Conservation (phyloP, 768 basidiomycete genomes). For the Panaeolus papilionaceus region DNA sequence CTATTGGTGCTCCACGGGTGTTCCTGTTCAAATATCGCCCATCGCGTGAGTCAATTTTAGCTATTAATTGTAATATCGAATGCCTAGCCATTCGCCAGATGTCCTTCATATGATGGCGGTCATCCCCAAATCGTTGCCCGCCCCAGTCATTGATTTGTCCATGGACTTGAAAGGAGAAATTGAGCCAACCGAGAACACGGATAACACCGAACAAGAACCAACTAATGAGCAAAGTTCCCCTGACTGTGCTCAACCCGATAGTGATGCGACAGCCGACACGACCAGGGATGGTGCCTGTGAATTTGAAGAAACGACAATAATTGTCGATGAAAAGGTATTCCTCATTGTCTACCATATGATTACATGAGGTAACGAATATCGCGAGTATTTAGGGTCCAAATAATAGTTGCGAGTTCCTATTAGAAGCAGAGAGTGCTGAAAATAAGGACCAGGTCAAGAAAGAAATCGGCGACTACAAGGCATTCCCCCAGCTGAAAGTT, state of each 20-base stretch:
- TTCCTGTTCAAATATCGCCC: constrained; percentile 30
- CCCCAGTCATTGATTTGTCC: constrained; percentile 9
- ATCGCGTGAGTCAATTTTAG: constrained; percentile 18
- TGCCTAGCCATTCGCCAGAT: constrained; percentile 9
- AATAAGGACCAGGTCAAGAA: constrained; percentile 15
- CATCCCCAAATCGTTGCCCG: not conserved
- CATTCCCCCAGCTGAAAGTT: not conserved
- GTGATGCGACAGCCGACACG: not conserved
- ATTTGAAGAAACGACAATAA: not conserved
- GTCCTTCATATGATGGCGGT: constrained; percentile 24
- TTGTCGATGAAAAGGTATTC: not conserved
- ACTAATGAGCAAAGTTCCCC: not conserved
- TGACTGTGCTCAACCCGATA: not conserved
- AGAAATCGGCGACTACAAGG: not conserved
- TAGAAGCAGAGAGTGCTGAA: not conserved
- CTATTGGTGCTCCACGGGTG: constrained; percentile 1
- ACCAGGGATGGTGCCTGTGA: not conserved
- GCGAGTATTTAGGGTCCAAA: not conserved
- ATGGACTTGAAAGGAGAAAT: constrained; percentile 19
- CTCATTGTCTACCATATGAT: not conserved
- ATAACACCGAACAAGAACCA: not conserved
- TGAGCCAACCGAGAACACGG: not conserved
- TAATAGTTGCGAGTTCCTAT: not conserved
- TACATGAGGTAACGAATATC: not conserved
- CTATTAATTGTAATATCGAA: not conserved